These are phyloP conservation scores for Citrus inodora DNA, from an alignment of 345 rosid genomes.

Conservation along the genomic window DNA sequence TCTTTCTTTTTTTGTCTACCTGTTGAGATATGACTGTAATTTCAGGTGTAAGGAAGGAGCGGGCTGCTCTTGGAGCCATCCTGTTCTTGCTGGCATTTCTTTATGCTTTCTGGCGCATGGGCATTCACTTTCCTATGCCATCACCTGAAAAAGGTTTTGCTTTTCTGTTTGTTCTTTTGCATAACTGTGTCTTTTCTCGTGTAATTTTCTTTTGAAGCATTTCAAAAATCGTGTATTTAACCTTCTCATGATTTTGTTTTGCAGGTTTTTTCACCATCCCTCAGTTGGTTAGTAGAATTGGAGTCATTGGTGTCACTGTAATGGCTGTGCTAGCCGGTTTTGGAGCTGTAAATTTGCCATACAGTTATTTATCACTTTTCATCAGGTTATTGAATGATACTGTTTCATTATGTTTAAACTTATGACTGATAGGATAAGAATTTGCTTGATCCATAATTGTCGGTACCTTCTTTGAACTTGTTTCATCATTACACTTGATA, in stretches of 20 bases:
- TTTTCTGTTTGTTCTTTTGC: not conserved
- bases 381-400: slow-evolving; percentile 52
- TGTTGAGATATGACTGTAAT: slow-evolving; percentile 1
- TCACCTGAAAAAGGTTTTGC: slow-evolving; percentile 75
- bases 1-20: not conserved
- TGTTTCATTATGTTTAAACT: not conserved
- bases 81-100: slow-evolving; percentile 83
- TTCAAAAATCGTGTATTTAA: not conserved
- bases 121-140: slow-evolving; percentile 98
- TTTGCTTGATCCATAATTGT: slow-evolving; percentile 2
- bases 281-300: slow-evolving; percentile 96
- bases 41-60: slow-evolving; percentile 84
- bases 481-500: not conserved
- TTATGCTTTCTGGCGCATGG: slow-evolving; percentile 99
- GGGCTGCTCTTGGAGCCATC: slow-evolving; percentile 89
- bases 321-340: slow-evolving; percentile 98
- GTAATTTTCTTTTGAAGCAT: not conserved
- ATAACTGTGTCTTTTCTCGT: not conserved
- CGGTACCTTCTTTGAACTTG: not conserved
- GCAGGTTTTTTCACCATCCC: slow-evolving; percentile 91
- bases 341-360: slow-evolving; percentile 97
- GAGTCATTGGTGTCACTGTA: slow-evolving; percentile 95
- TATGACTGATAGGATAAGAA: not conserved
- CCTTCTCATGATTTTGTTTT: slow-evolving; percentile 24
- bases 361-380: slow-evolving; percentile 96